Conservation (phyloP, 2,329 filamentous ascomycete genomes). For the Xylaria sp. region DNA sequence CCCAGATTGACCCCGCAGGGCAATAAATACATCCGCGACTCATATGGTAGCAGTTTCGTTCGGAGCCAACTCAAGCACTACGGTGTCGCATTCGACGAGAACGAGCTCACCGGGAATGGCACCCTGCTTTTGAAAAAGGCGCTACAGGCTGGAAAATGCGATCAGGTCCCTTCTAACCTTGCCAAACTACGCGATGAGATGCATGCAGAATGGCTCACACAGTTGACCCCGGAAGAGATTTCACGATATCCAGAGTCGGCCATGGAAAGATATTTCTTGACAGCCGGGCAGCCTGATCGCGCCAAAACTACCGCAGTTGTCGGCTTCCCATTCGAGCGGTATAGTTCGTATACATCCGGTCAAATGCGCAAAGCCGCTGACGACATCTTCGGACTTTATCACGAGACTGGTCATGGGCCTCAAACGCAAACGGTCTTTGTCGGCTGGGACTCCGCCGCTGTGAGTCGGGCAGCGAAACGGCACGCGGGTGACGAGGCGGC, state of each 20-base stretch:
- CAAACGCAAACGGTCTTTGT: conserved; percentile 31
- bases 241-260: conserved; percentile 18
- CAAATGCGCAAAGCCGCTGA: conserved; percentile 16
- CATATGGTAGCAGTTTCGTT: too few species aligned
- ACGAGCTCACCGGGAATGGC: too few species aligned
- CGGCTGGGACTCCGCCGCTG: conserved; percentile 31
- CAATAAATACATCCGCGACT: too few species aligned
- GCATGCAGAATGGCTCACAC: conserved; percentile 34
- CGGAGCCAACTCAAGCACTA: too few species aligned
- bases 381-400: conserved; percentile 29
- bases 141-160: too few species aligned
- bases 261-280: conserved; percentile 38
- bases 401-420: conserved; percentile 11
- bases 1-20: too few species aligned
- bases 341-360: conserved; percentile 6
- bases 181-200: conserved; percentile 30
- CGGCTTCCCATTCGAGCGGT: conserved; percentile 23
- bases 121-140: too few species aligned
- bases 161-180: too few species aligned
- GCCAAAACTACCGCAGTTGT: conserved; percentile 35
- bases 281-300: conserved; percentile 31
- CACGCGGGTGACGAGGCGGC: conserved; percentile 14
- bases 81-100: too few species aligned
- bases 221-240: conserved; percentile 33
- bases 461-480: conserved; percentile 15